Evolutionary conservation across 129 eudicot species (phyloP).

Genomic region (Pittosporum tobira): DNA sequence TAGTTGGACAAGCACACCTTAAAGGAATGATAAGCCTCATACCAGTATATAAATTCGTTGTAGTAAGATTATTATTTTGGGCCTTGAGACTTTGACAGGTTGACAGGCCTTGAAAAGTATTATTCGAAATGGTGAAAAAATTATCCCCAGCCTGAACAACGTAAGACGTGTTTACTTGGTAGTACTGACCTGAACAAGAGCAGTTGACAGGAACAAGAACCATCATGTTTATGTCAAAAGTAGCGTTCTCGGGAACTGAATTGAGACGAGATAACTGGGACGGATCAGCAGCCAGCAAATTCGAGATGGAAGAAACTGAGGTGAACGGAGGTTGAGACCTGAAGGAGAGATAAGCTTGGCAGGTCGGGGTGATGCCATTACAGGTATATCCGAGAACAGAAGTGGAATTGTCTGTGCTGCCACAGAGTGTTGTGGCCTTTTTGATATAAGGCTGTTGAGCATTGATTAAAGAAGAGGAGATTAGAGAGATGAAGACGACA

Average conservation of each 20-base stretch:
- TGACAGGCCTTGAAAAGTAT: constrained; percentile 61
- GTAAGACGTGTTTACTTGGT: constrained; percentile 52
- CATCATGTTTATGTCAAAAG: constrained; percentile 30
- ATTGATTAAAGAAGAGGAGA: constrained; percentile 20
- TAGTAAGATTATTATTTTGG: constrained; percentile 22
- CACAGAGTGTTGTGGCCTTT: constrained; percentile 26
- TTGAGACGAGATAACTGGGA: constrained; percentile 55
- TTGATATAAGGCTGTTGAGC: constrained; percentile 76
- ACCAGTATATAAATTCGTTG: constrained; percentile 22
- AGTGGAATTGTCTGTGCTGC: constrained; percentile 32
- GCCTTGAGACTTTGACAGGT: constrained; percentile 63
- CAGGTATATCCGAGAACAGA: constrained; percentile 63
- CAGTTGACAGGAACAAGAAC: constrained; percentile 82
- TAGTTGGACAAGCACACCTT: constrained; percentile 80
- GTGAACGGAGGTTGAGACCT: constrained; percentile 50
- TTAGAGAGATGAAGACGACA: constrained; percentile 15
- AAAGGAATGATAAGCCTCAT: constrained; percentile 50
- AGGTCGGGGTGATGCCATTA: constrained; percentile 47
- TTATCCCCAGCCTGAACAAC: constrained; percentile 18
- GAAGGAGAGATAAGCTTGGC: constrained; percentile 68
- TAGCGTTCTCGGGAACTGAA: constrained; percentile 22
- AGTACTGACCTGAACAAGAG: constrained; percentile 64
- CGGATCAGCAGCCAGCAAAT: constrained; percentile 36
- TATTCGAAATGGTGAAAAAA: constrained; percentile 34
- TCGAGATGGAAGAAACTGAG: constrained; percentile 55